Conservation (phyloP, 306 rosid genomes). For the Inga oerstediana region DNA sequence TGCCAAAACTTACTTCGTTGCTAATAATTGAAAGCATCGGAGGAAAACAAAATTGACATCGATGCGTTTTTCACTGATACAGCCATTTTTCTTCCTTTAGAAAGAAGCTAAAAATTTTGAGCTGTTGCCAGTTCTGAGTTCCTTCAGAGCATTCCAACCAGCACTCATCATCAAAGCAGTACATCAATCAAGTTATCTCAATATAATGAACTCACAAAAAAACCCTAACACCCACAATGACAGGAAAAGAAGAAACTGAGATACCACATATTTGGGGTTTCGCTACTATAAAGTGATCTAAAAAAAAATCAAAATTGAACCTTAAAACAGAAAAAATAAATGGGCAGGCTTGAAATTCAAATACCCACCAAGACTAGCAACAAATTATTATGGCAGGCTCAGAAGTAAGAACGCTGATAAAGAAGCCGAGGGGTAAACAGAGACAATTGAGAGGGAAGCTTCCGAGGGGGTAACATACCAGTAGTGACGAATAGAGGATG, state of each 20-base stretch:
- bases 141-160: conserved; percentile 1
- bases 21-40: background rate
- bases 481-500: background rate
- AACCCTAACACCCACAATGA: conserved; percentile 16
- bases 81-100: background rate
- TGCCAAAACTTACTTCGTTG: background rate
- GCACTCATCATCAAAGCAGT: conserved; percentile 12
- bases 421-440: background rate
- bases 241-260: conserved; percentile 6
- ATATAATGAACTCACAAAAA: conserved; percentile 12
- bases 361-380: background rate
- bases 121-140: conserved; percentile 26
- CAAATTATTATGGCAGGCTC: conserved; percentile 1
- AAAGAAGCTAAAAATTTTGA: conserved; percentile 3
- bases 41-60: background rate
- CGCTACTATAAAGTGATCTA: conserved; percentile 6
- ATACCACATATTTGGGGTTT: conserved; percentile 4
- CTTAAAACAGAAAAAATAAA: conserved; percentile 16
- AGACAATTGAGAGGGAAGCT: conserved; percentile 18
- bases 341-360: conserved; percentile 3
- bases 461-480: background rate
- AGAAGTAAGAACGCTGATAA: background rate
- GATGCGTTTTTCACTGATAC: background rate
- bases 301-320: conserved; percentile 11
- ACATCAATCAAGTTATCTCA: background rate